These are phyloP conservation scores for Leishmania aethiopica DNA, from an alignment of 208 protist species.

Conservation along the genomic window DNA sequence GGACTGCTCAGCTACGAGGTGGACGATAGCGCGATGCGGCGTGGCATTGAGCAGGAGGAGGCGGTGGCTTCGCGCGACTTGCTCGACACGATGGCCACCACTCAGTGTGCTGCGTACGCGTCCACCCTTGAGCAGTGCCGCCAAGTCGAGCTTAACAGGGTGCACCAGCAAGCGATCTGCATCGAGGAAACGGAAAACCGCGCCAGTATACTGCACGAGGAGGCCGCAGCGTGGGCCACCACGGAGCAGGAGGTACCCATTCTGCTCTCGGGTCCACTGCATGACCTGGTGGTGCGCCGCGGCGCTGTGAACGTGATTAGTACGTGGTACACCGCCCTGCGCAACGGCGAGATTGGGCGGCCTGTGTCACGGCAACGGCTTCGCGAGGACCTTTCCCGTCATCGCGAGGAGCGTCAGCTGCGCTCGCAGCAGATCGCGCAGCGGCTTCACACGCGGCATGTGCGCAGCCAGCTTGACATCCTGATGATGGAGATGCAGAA, in stretches of 20 bases:
- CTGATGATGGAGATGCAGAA: slow-evolving; percentile 28
- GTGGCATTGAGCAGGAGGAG: slow-evolving; percentile 19
- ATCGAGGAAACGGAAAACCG: slow-evolving; percentile 22
- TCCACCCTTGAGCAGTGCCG: background rate
- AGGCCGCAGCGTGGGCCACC: slow-evolving; percentile 16
- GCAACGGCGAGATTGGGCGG: slow-evolving; percentile 21
- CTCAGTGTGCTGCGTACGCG: slow-evolving; percentile 17
- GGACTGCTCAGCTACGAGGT: slow-evolving; percentile 12
- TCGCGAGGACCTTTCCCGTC: slow-evolving; percentile 14
- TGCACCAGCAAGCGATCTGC: slow-evolving; percentile 20
- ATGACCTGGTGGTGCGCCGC: slow-evolving; percentile 23
- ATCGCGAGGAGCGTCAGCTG: slow-evolving; percentile 21
- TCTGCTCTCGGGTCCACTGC: slow-evolving; percentile 25
- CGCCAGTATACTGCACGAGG: slow-evolving; percentile 16
- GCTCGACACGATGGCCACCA: slow-evolving; percentile 7
- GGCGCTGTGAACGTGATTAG: slow-evolving; percentile 21
- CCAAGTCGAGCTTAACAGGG: slow-evolving; percentile 5
- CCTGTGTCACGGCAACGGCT: slow-evolving; percentile 19
- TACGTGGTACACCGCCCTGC: slow-evolving; percentile 21
- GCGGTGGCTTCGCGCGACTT: slow-evolving; percentile 10
- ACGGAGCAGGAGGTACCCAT: slow-evolving; percentile 10
- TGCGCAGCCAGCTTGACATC: slow-evolving; percentile 26
- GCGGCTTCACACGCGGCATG: slow-evolving; percentile 29
- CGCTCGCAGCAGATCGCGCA: slow-evolving; percentile 16
- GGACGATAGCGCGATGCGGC: slow-evolving; percentile 13